A percentile compares a stretch with the other conserved stretches of the same genome.
Conservation (phyloP, 768 basidiomycete genomes). For the Boletus sensibilis region DNA sequence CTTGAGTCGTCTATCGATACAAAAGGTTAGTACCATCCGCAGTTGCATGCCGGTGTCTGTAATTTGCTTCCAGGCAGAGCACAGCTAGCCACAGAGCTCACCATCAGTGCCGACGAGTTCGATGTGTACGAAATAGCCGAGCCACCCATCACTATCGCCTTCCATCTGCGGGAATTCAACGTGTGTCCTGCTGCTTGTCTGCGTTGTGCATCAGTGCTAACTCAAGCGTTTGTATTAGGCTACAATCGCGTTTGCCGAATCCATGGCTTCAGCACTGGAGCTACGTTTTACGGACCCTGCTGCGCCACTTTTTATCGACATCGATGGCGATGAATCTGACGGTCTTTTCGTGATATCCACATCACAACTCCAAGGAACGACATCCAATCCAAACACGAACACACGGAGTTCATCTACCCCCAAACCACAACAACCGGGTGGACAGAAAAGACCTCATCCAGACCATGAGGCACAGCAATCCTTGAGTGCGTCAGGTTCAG, state of each 20-base stretch:
- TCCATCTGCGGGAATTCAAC: constrained; percentile 83
- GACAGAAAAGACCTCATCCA: constrained; percentile 22
- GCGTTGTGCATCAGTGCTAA: not conserved
- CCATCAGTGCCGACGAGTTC: constrained; percentile 77
- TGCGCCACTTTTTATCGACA: constrained; percentile 72
- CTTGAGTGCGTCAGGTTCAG: constrained; percentile 24
- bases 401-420: constrained; percentile 20
- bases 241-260: constrained; percentile 76
- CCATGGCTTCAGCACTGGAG: constrained; percentile 60
- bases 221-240: constrained; percentile 48
- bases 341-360: constrained; percentile 79
- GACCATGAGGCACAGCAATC: constrained; percentile 30
- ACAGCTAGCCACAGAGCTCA: constrained; percentile 73
- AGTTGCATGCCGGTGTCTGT: not conserved
- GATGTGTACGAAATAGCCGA: constrained; percentile 68
- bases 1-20: constrained; percentile 63
- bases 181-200: constrained; percentile 37
- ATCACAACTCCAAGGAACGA: constrained; percentile 49
- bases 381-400: constrained; percentile 17
- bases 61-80: constrained; percentile 45
- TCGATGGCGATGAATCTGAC: constrained; percentile 65
- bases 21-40: constrained; percentile 45
- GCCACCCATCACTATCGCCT: constrained; percentile 66
- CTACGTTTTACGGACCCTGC: constrained; percentile 75
- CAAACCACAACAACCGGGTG: constrained; percentile 5